phyloP scores from a whole-genome alignment of 108 stramenopile species.

The Chaetoceros tenuissimus region DNA sequence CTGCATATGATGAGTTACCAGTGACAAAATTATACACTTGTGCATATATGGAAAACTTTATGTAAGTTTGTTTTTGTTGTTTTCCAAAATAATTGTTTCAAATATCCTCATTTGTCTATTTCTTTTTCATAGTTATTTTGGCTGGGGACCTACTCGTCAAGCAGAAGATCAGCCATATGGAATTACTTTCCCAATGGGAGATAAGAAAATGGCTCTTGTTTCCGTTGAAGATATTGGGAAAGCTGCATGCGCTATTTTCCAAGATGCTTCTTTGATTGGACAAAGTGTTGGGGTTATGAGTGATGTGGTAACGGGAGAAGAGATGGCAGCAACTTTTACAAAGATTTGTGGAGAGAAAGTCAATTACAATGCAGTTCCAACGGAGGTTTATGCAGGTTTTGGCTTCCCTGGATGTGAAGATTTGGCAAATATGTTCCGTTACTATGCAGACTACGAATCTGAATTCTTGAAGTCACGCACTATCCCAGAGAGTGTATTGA shows the following conservation, averaged over 20 bases:
- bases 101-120: no score
- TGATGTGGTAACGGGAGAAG: background rate
- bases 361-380: conserved; percentile 1
- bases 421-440: conserved; percentile 7
- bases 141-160: background rate
- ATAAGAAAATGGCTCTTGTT: background rate
- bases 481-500: no score
- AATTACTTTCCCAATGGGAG: background rate
- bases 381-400: conserved; percentile 1
- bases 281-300: background rate
- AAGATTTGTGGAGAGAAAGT: background rate
- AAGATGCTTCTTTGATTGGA: background rate
- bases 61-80: no score
- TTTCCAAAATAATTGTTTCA: no score
- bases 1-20: background rate
- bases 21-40: background rate
- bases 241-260: background rate
- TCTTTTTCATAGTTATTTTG: no score
- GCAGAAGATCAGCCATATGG: background rate
- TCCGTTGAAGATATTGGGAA: background rate
- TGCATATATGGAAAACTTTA: background rate
- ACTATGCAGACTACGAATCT: background rate
- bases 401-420: conserved; percentile 10
- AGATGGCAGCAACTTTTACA: conserved; percentile 2
- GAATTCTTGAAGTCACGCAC: no score